phyloP scores from a whole-genome alignment of 805 yeast species.

The Lipomyces sp. region DNA sequence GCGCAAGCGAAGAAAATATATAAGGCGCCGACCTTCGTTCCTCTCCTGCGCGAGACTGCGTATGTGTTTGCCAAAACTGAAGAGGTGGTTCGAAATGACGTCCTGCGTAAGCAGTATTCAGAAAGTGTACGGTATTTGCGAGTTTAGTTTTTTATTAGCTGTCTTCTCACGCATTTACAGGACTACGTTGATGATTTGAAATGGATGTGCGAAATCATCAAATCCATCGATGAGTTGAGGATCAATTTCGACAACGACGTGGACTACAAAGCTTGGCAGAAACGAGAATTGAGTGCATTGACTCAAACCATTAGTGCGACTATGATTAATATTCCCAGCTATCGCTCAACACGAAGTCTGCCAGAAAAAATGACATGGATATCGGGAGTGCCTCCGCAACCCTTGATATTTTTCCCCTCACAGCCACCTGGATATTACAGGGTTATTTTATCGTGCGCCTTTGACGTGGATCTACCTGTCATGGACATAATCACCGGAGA shows the following conservation, averaged over 20 bases:
- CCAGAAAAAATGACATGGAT: background rate
- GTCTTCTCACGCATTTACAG: background rate
- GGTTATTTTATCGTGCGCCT: constrained; percentile 44
- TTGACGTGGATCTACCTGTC: constrained; percentile 42
- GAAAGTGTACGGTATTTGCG: too few species aligned
- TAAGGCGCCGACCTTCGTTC: background rate
- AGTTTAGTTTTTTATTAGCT: background rate
- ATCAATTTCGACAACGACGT: constrained; percentile 40
- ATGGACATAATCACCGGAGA: too few species aligned
- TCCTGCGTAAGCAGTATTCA: background rate
- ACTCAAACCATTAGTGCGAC: too few species aligned
- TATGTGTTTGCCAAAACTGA: constrained; percentile 6
- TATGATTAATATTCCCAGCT: too few species aligned
- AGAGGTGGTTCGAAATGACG: constrained; percentile 8
- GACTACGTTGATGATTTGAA: constrained; percentile 24
- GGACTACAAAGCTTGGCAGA: constrained; percentile 10
- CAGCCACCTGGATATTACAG: constrained; percentile 44
- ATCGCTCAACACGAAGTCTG: constrained; percentile 42
- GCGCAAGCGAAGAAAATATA: too few species aligned
- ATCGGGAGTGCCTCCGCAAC: background rate
- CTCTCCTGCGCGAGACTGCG: constrained; percentile 7
- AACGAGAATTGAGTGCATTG: too few species aligned
- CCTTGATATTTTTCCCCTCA: constrained; percentile 42
- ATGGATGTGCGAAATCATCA: constrained; percentile 3
- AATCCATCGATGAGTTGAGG: background rate